Base-by-base conservation (phyloP, 2,329 filamentous ascomycete genomes). In the Colletotrichum sp. region DNA sequence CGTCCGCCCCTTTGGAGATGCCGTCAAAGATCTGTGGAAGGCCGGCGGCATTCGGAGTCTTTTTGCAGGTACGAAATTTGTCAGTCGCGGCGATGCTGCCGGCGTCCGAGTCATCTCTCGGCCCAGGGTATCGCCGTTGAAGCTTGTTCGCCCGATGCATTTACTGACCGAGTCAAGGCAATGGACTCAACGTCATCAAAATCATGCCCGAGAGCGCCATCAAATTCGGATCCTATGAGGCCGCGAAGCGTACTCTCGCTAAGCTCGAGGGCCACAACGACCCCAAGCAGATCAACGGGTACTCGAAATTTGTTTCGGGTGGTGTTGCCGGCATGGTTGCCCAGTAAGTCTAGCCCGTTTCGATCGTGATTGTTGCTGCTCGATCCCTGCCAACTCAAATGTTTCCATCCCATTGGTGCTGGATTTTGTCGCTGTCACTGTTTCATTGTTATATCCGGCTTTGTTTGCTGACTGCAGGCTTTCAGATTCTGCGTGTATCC, bases 141-240 rank as follows among this genome's bases (percentile, higher is more conserved):
- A 32, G 28, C 18, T 36, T 34, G 16, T n/a, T 61, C 9, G 18
- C 30, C 30, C 7, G 30, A 26, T 43, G n/a, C 55, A 43, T 61
- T 61, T 60, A 21, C 72, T 76, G 61, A 77, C 77, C n/a, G 28
- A 78, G 61, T 72, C 59, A 59, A 73, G 96, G 97, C 48, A 99
- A 99, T 82, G 97, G 97, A 5, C 88, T 99, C 79, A 99, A 99
- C 80, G 96, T 99, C 4, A 85, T 98, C 81, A 99, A 99, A 85
- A 97, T 99, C 76, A 98, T 99, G 95, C 97, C 97, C 0, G 97
- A 99, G 86, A 98, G 96, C 32, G 96, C 97, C 30, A 98, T 99
- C 83, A 98, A 98, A 85, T 99, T 99, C 83, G 97, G 97, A 76
- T 96, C 96, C 24, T 99, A 98, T 82, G 97, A 99, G 91, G 96